A percentile compares a stretch with the other conserved stretches of the same genome.
Evolutionary conservation across 768 basidiomycete genomes (phyloP).

Genomic region (Lyophyllum atratum): DNA sequence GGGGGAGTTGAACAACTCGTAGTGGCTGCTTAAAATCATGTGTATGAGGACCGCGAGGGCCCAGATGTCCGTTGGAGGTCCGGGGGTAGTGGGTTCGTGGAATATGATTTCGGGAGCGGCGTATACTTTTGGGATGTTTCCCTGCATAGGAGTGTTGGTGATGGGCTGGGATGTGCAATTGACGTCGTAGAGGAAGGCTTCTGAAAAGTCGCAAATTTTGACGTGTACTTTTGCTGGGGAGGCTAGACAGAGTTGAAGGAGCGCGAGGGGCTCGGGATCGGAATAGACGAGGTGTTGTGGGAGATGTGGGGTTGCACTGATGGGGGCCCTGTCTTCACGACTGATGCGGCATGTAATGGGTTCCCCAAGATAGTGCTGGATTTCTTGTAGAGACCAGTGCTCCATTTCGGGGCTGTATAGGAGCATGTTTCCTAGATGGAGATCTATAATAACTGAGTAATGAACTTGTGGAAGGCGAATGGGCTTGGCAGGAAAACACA

Average conservation of each 20-base stretch:
- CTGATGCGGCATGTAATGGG: not conserved
- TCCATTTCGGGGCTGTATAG: not conserved
- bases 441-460: not conserved
- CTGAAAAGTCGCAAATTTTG: constrained; percentile 7
- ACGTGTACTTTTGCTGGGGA: not conserved
- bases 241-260: constrained; percentile 1
- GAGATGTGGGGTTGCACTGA: not conserved
- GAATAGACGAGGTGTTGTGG: not conserved
- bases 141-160: not conserved
- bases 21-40: constrained; percentile 6
- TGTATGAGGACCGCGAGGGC: constrained; percentile 15
- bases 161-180: not conserved
- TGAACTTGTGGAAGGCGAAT: not conserved
- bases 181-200: not conserved
- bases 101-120: constrained; percentile 3
- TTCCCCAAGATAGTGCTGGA: not conserved
- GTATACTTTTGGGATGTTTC: not conserved
- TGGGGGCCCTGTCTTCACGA: not conserved
- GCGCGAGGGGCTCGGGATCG: not conserved
- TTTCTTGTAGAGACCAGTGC: not conserved
- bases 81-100: not conserved
- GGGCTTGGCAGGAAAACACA: not conserved
- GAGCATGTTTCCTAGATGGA: not conserved
- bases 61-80: constrained; percentile 6
- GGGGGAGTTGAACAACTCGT: not conserved